These are phyloP conservation scores for Candida saitoana DNA, from an alignment of 805 yeast genomes.

Conservation along the genomic window DNA sequence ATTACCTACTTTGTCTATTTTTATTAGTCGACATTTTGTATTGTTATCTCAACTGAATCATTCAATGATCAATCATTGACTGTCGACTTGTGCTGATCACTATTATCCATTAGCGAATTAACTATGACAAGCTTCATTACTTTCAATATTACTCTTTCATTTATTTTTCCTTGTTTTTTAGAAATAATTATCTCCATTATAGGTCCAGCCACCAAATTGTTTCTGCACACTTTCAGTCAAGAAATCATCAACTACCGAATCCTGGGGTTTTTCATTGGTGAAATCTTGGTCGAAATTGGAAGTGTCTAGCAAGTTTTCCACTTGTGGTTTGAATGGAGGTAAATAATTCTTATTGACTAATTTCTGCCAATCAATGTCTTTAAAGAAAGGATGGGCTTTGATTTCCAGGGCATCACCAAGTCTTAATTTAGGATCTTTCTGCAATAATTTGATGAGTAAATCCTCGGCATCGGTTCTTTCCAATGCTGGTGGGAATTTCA, in stretches of 20 bases:
- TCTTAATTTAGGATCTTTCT: constrained; percentile 81
- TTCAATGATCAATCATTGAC: neutral
- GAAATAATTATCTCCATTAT: constrained; percentile 57
- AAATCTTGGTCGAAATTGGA: constrained; percentile 91
- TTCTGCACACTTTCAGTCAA: constrained; percentile 93
- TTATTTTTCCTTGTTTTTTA: too few species aligned
- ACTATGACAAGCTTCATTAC: too few species aligned
- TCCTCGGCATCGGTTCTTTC: constrained; percentile 79
- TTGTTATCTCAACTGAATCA: neutral
- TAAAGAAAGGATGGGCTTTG: constrained; percentile 79
- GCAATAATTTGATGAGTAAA: constrained; percentile 65
- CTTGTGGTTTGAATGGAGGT: constrained; percentile 94
- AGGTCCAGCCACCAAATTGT: constrained; percentile 99
- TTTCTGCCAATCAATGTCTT: constrained; percentile 85
- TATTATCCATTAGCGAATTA: too few species aligned
- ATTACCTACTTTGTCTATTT: neutral
- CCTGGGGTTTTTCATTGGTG: constrained; percentile 89
- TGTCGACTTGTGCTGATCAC: too few species aligned
- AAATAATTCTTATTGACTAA: constrained; percentile 80
- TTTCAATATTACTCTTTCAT: too few species aligned
- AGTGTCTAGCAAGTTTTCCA: constrained; percentile 79
- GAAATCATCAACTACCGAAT: constrained; percentile 89
- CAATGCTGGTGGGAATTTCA: constrained; percentile 83
- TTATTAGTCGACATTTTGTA: neutral
- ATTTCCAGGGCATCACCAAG: constrained; percentile 82